phyloP scores from a whole-genome alignment of 306 rosid species.

The Rosa rugosa region DNA sequence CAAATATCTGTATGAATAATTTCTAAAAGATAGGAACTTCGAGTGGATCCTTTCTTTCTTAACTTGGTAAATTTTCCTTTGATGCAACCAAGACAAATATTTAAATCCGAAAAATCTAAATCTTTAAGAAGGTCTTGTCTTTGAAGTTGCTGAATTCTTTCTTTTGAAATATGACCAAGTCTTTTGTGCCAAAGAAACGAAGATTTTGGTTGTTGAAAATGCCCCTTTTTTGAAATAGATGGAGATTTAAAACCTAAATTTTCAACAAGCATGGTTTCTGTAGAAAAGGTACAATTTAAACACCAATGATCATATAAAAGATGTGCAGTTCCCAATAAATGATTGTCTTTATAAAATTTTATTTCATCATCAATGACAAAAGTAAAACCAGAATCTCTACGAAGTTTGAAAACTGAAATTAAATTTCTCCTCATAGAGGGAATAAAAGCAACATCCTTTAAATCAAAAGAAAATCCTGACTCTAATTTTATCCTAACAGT shows the following conservation, averaged over 20 bases:
- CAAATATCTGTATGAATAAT: background rate
- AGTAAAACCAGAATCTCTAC: background rate
- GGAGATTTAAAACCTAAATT: background rate
- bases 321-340: background rate
- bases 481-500: background rate
- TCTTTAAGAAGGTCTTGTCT: background rate
- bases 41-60: background rate
- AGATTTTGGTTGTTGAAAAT: background rate
- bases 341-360: background rate
- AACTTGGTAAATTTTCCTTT: background rate
- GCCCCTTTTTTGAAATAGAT: background rate
- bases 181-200: background rate
- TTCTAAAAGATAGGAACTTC: background rate
- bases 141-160: background rate
- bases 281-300: background rate
- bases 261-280: background rate
- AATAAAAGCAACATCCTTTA: background rate
- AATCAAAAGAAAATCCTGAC: background rate
- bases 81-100: background rate
- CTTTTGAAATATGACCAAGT: background rate
- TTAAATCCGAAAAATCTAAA: background rate
- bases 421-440: background rate
- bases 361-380: background rate
- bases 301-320: background rate
- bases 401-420: background rate